Conservation (phyloP, 768 basidiomycete species). For the Suillus plorans region DNA sequence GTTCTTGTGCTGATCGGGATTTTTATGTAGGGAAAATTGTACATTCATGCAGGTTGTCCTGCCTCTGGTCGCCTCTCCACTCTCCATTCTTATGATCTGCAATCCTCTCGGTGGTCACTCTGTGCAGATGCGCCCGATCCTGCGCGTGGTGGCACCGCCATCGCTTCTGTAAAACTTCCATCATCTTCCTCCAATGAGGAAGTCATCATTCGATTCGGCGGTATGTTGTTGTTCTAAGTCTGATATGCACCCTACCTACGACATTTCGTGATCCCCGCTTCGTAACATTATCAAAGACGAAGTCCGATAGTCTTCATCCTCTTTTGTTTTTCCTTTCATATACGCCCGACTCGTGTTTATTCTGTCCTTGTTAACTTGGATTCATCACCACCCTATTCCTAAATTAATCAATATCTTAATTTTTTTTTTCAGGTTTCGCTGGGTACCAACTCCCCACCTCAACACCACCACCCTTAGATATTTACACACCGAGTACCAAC, state of each 20-base stretch:
- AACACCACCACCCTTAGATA: conserved; percentile 28
- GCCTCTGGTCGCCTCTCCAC: conserved; percentile 33
- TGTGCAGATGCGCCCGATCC: conserved; percentile 39
- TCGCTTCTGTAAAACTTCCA: conserved; percentile 27
- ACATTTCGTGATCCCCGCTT: conserved; percentile 1
- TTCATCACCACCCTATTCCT: neutral
- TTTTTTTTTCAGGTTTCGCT: conserved; percentile 29
- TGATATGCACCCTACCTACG: conserved; percentile 3
- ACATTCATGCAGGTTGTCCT: conserved; percentile 44
- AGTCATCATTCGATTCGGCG: conserved; percentile 39
- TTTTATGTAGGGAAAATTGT: conserved; percentile 28
- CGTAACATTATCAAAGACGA: neutral
- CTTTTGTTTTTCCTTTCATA: neutral
- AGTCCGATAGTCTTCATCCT: neutral
- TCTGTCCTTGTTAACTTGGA: neutral
- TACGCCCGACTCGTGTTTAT: neutral
- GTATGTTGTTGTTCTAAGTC: conserved; percentile 16
- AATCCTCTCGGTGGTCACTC: conserved; percentile 27
- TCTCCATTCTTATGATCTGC: conserved; percentile 35
- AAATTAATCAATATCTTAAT: conserved; percentile 12
- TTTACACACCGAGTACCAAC: conserved; percentile 29
- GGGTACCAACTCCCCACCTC: conserved; percentile 35
- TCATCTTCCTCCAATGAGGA: conserved; percentile 8
- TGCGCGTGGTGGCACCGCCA: conserved; percentile 40
- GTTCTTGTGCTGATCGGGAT: neutral